Base-by-base conservation (phyloP, 108 stramenopile species). In the Asterionellopsis glacialis region DNA sequence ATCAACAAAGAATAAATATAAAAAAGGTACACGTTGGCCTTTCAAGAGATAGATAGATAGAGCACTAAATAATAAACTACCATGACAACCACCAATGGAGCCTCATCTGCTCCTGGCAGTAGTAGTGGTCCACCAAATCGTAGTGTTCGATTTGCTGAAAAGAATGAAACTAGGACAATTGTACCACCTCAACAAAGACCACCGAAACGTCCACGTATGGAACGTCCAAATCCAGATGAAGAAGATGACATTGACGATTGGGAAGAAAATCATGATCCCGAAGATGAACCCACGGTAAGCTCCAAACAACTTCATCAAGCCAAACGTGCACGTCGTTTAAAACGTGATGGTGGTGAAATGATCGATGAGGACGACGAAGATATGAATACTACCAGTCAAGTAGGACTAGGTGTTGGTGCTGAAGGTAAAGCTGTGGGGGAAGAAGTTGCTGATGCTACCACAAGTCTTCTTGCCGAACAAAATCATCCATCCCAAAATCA, bases 201-300 rank as follows among this genome's bases (percentile, higher is more conserved):
- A 6, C n/a, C n/a, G 38, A 57, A 57, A 57, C 56, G 56, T 41
- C 39, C 56, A 16, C 56, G 56, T 12, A 7, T 41, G n/a, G 56
- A 50, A 41, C 43, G 59, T 24, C 63, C 58, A 9, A 72, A 72
- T 52, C 67, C 51, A 21, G 71, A 79, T 51, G 77, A 79, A 53
- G 24, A 65, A 6, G 77, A 79, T 41, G 77, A 79, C 55, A 21
- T 79, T 9, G 77, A 79, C 39, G 77, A 69, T 16, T 79, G 71
- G 68, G 70, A 72, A 15, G 62, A 66, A 0, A 67, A 63, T 41
- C 45, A 55, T 11, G 64, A 60, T 16, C 45, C 45, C 9, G 23
- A 14, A 9, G 52, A 9, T n/a, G 19, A 74, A 21, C 74, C 70
- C 14, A 51, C 63, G 4, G 33, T 33, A 7, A 33, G 33, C 7